These are phyloP conservation scores for carrot (Daucus carota) DNA, from an alignment of 129 eudicot species.

Conservation along the genomic window DNA sequence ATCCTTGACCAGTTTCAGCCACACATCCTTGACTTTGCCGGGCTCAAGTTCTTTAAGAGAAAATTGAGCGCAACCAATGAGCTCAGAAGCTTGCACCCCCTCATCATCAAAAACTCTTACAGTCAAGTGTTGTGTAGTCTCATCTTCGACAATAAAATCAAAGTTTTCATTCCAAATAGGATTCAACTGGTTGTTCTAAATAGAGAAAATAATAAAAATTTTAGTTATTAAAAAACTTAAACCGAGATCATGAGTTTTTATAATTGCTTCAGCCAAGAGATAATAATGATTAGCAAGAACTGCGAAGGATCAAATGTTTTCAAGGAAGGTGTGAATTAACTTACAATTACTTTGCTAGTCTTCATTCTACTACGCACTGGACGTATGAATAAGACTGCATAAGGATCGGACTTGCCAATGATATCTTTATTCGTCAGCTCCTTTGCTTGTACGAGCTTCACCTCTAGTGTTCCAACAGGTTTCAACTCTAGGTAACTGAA, in stretches of 20 bases:
- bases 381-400: slow-evolving; percentile 57
- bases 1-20: slow-evolving; percentile 89
- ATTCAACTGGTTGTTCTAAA: slow-evolving; percentile 68
- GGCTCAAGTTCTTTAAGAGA: slow-evolving; percentile 61
- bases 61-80: slow-evolving; percentile 69
- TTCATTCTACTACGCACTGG: slow-evolving; percentile 65
- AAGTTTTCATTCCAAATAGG: slow-evolving; percentile 98
- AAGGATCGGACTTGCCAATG: slow-evolving; percentile 93
- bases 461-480: slow-evolving; percentile 74
- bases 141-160: slow-evolving; percentile 83
- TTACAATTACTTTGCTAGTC: slow-evolving; percentile 73
- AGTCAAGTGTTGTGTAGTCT: slow-evolving; percentile 63
- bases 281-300: background rate
- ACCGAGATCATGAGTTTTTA: background rate
- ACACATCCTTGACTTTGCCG: slow-evolving; percentile 69
- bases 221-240: too few relatives aligned
- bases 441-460: slow-evolving; percentile 88
- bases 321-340: slow-evolving; percentile 1
- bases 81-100: slow-evolving; percentile 80
- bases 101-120: slow-evolving; percentile 81
- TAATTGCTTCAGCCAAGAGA: background rate
- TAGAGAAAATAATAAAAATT: slow-evolving; percentile 1
- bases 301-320: background rate
- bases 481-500: slow-evolving; percentile 71
- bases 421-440: slow-evolving; percentile 76